Base-by-base conservation (phyloP, 441 rosid species). In the Croton setiger region DNA sequence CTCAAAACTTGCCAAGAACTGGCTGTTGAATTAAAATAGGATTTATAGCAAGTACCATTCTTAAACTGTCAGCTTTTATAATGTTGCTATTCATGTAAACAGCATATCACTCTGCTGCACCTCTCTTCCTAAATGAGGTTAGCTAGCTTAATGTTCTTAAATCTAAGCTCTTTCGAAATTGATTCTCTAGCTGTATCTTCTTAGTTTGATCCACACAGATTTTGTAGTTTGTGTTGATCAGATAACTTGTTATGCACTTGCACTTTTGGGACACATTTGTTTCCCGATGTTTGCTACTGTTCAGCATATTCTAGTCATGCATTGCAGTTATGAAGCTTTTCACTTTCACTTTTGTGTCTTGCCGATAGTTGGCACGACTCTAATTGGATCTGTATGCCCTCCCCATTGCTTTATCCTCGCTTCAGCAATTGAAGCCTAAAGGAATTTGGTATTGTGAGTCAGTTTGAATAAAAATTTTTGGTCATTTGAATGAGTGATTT, bases 351-450 rank as follows among this genome's bases (percentile, higher is more conserved):
- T 56, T n/a, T 17, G 4, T 21, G n/a, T n/a, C 41, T 37, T 27
- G 18, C 39, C 5, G 14, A 56, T 56, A 3, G 27, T 27, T 18
- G 5, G n/a, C 55, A n/a, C 18, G 21, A 4, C 1, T 14, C 20
- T 52, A 10, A 7, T 20, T 14, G 33, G 27, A 20, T 20, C 27
- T 21, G 57, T 20, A 3, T 67, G 57, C n/a, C 89, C 93, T 72
- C 86, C 87, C 89, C 91, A 89, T 54, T 60, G 79, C 74, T 67
- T 81, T 37, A 83, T 80, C 63, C 91, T 82, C 27, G 81, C 84
- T 71, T 76, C 87, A 41, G 88, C 88, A 61, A 77, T 61, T 7
- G 91, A 78, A 72, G 96, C 92, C 96, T 87, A 78, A 61, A 78
- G 1, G 35, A 31, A 8, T 3, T 18, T 12, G 14, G 11, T 43